Percentiles rank a stretch among this genome's conserved stretches.
phyloP scores from a whole-genome alignment of 139 green algal species.

The Chlamydomonas schloesseri region DNA sequence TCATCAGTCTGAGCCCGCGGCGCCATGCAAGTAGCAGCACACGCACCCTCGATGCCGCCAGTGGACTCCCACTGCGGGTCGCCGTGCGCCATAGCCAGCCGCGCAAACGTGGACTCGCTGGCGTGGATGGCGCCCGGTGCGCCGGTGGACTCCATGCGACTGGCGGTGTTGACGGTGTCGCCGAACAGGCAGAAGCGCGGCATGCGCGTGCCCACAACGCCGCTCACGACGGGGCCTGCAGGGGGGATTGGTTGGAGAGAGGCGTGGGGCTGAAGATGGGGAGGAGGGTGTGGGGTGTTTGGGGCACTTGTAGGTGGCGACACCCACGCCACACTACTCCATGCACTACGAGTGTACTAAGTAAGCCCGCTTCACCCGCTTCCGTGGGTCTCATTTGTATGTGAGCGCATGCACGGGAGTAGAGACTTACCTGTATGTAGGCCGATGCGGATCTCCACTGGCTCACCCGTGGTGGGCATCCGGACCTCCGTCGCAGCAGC shows the following conservation, averaged over 20 bases:
- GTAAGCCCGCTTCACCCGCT: too few species aligned
- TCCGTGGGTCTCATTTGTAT: too few species aligned
- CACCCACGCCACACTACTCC: too few species aligned
- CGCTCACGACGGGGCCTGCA: too few species aligned
- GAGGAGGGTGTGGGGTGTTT: too few species aligned
- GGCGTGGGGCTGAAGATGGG: too few species aligned
- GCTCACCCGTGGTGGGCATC: neutral
- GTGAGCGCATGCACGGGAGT: too few species aligned
- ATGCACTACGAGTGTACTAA: too few species aligned
- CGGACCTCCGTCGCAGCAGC: neutral
- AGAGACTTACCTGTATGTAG: too few species aligned
- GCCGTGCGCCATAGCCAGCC: neutral
- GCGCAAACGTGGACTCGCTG: neutral
- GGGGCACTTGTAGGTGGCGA: too few species aligned
- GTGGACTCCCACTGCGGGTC: neutral
- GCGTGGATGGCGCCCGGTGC: neutral
- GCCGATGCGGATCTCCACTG: neutral
- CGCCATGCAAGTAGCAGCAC: neutral
- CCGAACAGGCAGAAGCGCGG: neutral
- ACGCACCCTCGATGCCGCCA: neutral
- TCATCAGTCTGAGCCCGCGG: neutral
- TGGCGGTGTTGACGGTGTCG: slow-evolving; percentile 32
- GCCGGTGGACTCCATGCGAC: slow-evolving; percentile 19
- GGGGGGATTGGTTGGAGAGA: too few species aligned
- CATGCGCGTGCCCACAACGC: too few species aligned